A percentile compares a stretch with the other conserved stretches of the same genome.
Evolutionary conservation across 805 yeast species (phyloP).

Genomic region (Pichia phayaonensis): DNA sequence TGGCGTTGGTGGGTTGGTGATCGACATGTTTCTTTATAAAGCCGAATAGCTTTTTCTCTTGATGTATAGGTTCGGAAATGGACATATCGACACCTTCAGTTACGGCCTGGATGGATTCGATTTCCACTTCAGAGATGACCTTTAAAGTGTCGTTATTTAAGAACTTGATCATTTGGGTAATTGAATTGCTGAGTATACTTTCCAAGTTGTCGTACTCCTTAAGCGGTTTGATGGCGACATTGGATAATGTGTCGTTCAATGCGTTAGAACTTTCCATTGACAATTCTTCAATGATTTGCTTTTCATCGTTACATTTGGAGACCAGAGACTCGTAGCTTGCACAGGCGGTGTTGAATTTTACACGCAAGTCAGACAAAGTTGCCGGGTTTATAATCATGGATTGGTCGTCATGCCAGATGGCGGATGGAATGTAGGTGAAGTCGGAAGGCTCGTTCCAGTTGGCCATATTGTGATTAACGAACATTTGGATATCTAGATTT

Average conservation of each 20-base stretch:
- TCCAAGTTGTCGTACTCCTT: constrained; percentile 38
- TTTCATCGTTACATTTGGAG: constrained; percentile 37
- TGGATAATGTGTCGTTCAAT: constrained; percentile 26
- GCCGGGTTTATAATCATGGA: constrained; percentile 49
- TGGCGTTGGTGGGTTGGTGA: constrained; percentile 4
- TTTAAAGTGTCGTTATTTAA: constrained; percentile 67
- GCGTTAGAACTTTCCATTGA: constrained; percentile 28
- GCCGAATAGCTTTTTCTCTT: constrained; percentile 50
- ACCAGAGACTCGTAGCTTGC: constrained; percentile 34
- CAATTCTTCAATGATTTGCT: constrained; percentile 41
- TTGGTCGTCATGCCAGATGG: constrained; percentile 97
- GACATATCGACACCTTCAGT: constrained; percentile 70
- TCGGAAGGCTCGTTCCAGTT: constrained; percentile 85
- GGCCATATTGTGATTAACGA: constrained; percentile 71
- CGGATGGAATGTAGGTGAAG: constrained; percentile 77
- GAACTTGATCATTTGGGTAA: constrained; percentile 50
- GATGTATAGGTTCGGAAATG: constrained; percentile 41
- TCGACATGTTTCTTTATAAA: constrained; percentile 15
- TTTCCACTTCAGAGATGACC: constrained; percentile 74
- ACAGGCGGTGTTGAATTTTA: constrained; percentile 37
- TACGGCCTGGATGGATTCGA: constrained; percentile 81
- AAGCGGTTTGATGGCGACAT: constrained; percentile 34
- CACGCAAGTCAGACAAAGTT: constrained; percentile 46
- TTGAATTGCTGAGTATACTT: constrained; percentile 43
- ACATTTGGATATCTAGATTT: constrained; percentile 78